Evolutionary conservation across 805 yeast species (phyloP).

Genomic region (Lachancea cidri): DNA sequence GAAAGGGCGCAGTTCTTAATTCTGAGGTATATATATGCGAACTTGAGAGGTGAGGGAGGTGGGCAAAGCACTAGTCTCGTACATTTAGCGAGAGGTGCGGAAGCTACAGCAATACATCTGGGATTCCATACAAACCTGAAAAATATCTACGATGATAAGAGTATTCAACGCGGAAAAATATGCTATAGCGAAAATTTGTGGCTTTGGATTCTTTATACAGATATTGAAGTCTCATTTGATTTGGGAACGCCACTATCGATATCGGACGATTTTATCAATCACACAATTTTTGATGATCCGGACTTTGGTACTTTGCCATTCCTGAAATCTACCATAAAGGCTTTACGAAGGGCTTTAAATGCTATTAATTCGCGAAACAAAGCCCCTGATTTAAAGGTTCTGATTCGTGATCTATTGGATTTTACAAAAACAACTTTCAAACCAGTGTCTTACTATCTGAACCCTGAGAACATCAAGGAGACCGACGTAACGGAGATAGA

Average conservation of each 20-base stretch:
- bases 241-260: slow-evolving; percentile 11
- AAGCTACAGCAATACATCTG: slow-evolving; percentile 10
- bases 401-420: too few relatives aligned
- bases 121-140: slow-evolving; percentile 10
- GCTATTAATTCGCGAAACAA: too few relatives aligned
- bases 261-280: slow-evolving; percentile 4
- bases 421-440: too few relatives aligned
- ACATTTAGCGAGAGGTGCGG: slow-evolving; percentile 4
- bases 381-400: too few relatives aligned
- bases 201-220: slow-evolving; percentile 12
- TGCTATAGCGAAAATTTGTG: slow-evolving; percentile 10
- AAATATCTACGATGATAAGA: slow-evolving; percentile 3
- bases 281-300: slow-evolving; percentile 1
- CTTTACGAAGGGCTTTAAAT: too few relatives aligned
- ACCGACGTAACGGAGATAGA: too few relatives aligned
- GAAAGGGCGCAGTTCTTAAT: slow-evolving; percentile 29
- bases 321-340: too few relatives aligned
- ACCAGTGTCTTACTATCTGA: too few relatives aligned
- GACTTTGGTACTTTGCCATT: slow-evolving; percentile 1
- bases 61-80: slow-evolving; percentile 10
- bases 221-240: slow-evolving; percentile 10
- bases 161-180: slow-evolving; percentile 3
- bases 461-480: too few relatives aligned
- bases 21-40: slow-evolving; percentile 13
- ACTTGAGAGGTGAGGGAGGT: slow-evolving; percentile 9